Percentiles rank a stretch among this genome's conserved stretches.
Conservation (phyloP, 2,329 filamentous ascomycete genomes). For the Monilinia fructicola region DNA sequence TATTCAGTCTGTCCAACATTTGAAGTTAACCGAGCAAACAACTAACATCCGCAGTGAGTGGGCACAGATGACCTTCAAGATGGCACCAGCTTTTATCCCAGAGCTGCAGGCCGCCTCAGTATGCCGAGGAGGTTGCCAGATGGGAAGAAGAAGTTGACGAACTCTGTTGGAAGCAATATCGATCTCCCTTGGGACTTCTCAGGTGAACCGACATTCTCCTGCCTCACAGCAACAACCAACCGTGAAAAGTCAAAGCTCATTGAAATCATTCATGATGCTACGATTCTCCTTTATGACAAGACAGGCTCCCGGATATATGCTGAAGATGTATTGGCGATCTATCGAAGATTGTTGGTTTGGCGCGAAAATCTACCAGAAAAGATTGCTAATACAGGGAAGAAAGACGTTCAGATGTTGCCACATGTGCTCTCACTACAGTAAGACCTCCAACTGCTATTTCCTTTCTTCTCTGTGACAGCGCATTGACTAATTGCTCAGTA, state of each 20-base stretch:
- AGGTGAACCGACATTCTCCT: constrained; percentile 29
- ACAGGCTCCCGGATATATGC: constrained; percentile 29
- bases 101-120: constrained; percentile 1
- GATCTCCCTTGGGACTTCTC: constrained; percentile 26
- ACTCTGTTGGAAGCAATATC: constrained; percentile 36
- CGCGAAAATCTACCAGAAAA: constrained; percentile 33
- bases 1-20: constrained; percentile 11
- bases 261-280: constrained; percentile 35
- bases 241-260: constrained; percentile 39
- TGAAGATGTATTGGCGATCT: constrained; percentile 34
- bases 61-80: constrained; percentile 40
- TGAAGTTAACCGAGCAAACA: background rate
- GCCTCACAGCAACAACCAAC: constrained; percentile 38
- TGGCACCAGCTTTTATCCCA: constrained; percentile 27
- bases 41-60: constrained; percentile 40
- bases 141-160: constrained; percentile 28
- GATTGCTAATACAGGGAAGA: constrained; percentile 32
- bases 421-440: constrained; percentile 41
- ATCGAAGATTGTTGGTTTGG: constrained; percentile 38
- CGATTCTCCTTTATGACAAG: constrained; percentile 34
- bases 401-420: constrained; percentile 34
- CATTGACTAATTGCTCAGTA: constrained; percentile 34
- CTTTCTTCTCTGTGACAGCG: background rate
- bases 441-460: constrained; percentile 24
- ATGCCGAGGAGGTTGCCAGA: constrained; percentile 25